A percentile compares a stretch with the other conserved stretches of the same genome.
Conservation (phyloP, 768 basidiomycete species). For the Lepiota venenata region DNA sequence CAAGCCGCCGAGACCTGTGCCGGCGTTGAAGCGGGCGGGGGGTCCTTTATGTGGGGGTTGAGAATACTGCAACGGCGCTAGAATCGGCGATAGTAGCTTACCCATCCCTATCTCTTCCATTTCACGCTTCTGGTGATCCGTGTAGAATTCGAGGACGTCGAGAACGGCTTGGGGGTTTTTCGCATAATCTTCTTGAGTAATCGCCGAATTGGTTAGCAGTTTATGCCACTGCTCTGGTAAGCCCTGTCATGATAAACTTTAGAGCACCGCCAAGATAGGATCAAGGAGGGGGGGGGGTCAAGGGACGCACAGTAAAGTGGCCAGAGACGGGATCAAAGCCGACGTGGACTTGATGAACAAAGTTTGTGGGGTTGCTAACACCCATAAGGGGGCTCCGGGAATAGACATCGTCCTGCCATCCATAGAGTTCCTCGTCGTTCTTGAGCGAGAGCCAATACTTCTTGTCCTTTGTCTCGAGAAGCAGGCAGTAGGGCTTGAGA, state of each 20-base stretch:
- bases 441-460: slow-evolving; percentile 81
- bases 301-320: slow-evolving; percentile 74
- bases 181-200: slow-evolving; percentile 97
- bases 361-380: slow-evolving; percentile 92
- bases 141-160: slow-evolving; percentile 98
- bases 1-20: slow-evolving; percentile 85
- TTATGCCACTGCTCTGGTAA: slow-evolving; percentile 98
- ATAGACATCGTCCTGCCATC: slow-evolving; percentile 98
- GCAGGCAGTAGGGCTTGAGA: slow-evolving; percentile 90
- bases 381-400: slow-evolving; percentile 89
- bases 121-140: slow-evolving; percentile 96
- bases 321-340: slow-evolving; percentile 94
- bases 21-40: slow-evolving; percentile 84
- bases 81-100: slow-evolving; percentile 19
- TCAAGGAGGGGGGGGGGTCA: background rate
- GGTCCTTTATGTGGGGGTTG: slow-evolving; percentile 33
- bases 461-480: slow-evolving; percentile 83
- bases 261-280: background rate
- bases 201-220: slow-evolving; percentile 94
- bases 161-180: slow-evolving; percentile 96
- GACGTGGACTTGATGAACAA: slow-evolving; percentile 98
- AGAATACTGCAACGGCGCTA: slow-evolving; percentile 8
- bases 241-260: slow-evolving; percentile 46
- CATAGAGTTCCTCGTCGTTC: slow-evolving; percentile 95
- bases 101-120: slow-evolving; percentile 51